Evolutionary conservation across 768 basidiomycete species (phyloP).

Genomic region (Tremella mesenterica): DNA sequence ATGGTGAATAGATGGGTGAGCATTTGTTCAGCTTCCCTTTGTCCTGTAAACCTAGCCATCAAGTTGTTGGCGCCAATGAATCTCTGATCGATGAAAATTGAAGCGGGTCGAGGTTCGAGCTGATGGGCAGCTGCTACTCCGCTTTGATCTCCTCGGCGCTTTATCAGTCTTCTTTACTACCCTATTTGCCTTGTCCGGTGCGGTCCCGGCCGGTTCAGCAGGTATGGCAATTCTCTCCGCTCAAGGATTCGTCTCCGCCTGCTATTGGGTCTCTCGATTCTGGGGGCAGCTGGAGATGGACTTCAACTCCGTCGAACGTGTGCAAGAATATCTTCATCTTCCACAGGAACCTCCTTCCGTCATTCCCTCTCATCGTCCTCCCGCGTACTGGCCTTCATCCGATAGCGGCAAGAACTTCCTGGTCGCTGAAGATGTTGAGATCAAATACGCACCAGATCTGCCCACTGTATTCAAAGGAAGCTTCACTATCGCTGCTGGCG

Average conservation of each 20-base stretch:
- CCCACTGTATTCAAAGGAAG: conserved; percentile 70
- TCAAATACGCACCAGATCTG: conserved; percentile 77
- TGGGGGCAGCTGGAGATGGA: conserved; percentile 45
- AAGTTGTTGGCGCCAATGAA: too few species aligned
- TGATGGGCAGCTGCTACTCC: conserved; percentile 56
- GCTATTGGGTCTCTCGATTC: conserved; percentile 42
- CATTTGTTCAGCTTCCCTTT: too few species aligned
- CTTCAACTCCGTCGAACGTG: conserved; percentile 68
- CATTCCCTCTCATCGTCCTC: conserved; percentile 65
- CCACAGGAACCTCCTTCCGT: conserved; percentile 75
- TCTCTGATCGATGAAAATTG: too few species aligned
- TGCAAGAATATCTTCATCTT: conserved; percentile 81
- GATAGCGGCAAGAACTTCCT: conserved; percentile 55
- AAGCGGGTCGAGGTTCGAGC: too few species aligned
- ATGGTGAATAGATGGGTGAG: conserved; percentile 41
- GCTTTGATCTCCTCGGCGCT: conserved; percentile 71
- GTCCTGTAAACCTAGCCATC: too few species aligned
- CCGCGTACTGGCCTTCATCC: conserved; percentile 87
- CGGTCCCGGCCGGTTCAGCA: conserved; percentile 49
- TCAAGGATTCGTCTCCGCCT: conserved; percentile 53
- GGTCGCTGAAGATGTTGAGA: conserved; percentile 61
- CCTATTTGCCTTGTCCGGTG: conserved; percentile 58
- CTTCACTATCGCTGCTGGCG: conserved; percentile 61
- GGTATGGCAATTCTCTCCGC: conserved; percentile 63
- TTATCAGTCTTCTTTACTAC: conserved; percentile 66